Evolutionary conservation across 192 early-diverging fungal genomes (phyloP), one percentile per base, ranked within the genome.

Genomic region (Coemansia asiatica): DNA sequence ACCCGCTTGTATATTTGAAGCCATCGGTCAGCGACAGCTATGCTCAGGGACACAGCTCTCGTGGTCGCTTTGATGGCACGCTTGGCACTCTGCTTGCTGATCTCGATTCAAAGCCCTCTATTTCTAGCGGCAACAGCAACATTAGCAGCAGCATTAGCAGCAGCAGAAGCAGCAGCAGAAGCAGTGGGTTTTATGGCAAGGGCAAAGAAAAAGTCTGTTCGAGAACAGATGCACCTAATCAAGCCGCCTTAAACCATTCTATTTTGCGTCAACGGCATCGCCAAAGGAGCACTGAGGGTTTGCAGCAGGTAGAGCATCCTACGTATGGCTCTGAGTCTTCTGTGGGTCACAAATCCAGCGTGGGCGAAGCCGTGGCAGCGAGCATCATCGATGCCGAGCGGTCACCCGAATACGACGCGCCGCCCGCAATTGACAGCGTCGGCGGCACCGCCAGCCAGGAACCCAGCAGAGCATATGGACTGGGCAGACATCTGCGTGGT

Each of bases 1-100:
- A 78, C 25, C 70, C 69, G 28, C 63, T 78, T 4, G 54, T 69
- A 13, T 78, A 78, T 13, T 63, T 78, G 10, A 67, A 68, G 29
- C 64, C 60, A 6, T 31, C 7, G 12, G 49, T 33, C 29, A 46
- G 21, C 2, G 28, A 50, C 19, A 26, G 49, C 6, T 13, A 55
- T 27, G 29, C 27, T 5, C 60, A 27, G 44, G 36, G 19, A 21
- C 67, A 31, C 16, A 22, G 40, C n/a, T 16, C 31, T 31, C 53
- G 21, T 18, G 38, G 7, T 2, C 53, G 28, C 29, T 26, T n/a
- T 12, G 67, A 50, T 36, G 31, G 27, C 1, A 66, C 73, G 6
- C 73, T 75, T 2, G 67, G 73, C 8, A 69, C 67, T 29, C 57
- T 75, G 63, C 36, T 74, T 13, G 63, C 71, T 10, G 50, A 61